A percentile compares a stretch with the other conserved stretches of the same genome.
phyloP scores from a whole-genome alignment of 129 eudicot species.

The Tagetes erecta region DNA sequence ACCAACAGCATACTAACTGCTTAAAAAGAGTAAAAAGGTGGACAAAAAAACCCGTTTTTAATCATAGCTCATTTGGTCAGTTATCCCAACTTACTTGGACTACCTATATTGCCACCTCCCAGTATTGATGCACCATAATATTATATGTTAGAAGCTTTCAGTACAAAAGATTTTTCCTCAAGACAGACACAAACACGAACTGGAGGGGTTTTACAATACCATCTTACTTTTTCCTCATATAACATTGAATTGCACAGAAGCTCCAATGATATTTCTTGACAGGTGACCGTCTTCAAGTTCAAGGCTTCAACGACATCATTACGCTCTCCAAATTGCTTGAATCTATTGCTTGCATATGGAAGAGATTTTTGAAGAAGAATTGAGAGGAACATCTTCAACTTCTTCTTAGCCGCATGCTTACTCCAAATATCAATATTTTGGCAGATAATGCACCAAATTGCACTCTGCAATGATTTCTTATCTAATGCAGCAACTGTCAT shows the following conservation, averaged over 20 bases:
- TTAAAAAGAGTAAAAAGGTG: neutral
- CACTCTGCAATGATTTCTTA: slow-evolving; percentile 55
- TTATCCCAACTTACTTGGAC: slow-evolving; percentile 1
- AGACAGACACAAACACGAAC: neutral
- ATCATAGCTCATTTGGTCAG: neutral
- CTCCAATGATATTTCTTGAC: slow-evolving; percentile 53
- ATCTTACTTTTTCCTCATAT: slow-evolving; percentile 74
- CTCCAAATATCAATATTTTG: slow-evolving; percentile 80
- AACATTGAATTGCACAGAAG: slow-evolving; percentile 58
- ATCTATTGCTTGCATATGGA: slow-evolving; percentile 32
- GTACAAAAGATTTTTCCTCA: neutral
- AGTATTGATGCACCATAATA: neutral
- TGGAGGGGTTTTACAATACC: slow-evolving; percentile 10
- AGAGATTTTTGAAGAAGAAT: slow-evolving; percentile 49
- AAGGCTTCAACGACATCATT: slow-evolving; percentile 11
- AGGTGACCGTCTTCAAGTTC: slow-evolving; percentile 39
- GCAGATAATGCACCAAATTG: slow-evolving; percentile 73
- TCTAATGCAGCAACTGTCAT: slow-evolving; percentile 56
- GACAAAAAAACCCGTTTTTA: neutral
- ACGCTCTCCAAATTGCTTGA: slow-evolving; percentile 19
- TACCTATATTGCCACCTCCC: neutral
- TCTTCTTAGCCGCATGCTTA: slow-evolving; percentile 65
- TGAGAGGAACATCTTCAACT: slow-evolving; percentile 63
- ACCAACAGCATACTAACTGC: neutral
- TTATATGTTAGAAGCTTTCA: slow-evolving; percentile 3